Evolutionary conservation across 2,329 filamentous ascomycete species (phyloP), one percentile per base, ranked within the genome.

Genomic region (Keithomyces neogunnii): DNA sequence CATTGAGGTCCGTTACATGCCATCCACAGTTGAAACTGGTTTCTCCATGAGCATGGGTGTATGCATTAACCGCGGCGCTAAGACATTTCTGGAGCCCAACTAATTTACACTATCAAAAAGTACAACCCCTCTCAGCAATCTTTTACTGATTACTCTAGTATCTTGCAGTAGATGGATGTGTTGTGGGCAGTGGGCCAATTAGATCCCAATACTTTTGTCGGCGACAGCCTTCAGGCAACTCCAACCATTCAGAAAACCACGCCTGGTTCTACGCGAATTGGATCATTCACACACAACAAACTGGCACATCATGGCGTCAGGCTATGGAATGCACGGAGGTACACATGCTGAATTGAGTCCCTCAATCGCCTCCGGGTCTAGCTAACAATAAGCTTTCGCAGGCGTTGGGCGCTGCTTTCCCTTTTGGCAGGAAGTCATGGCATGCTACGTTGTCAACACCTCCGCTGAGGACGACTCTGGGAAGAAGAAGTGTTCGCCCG

Each of bases 401-500:
- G 80, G 80, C 63, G 77, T 80, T 56, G 75, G 75, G 61, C 88
- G 92, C 72, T 99, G 93, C 84, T 97, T 96, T 77, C 89, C 91
- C 67, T 99, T 96, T 82, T 99, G 93, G 93, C 93, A 99, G 75
- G 93, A 99, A 74, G 84, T 97, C 59, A 87, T 99, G 68, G 90
- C 90, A 64, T 99, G 93, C 82, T 99, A 99, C 71, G 90, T 96
- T 55, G 85, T 96, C 67, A 97, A 97, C 76, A 89, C 89, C 51
- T 81, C 79, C 58, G 76, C 86, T 58, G 87, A 92, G 51, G 86
- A 91, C 65, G 77, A 82, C 60, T 81, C 83, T 13, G 89, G 89
- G 60, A 93, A 91, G 76, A 86, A 84, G 71, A 95, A 95, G 74
- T 99, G 95, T 69, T 74, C 79, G 19, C 85, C 88, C 13, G 81